These are phyloP conservation scores for Penicillium macrosclerotiorum DNA, from an alignment of 495 filamentous ascomycete species.

Conservation along the genomic window DNA sequence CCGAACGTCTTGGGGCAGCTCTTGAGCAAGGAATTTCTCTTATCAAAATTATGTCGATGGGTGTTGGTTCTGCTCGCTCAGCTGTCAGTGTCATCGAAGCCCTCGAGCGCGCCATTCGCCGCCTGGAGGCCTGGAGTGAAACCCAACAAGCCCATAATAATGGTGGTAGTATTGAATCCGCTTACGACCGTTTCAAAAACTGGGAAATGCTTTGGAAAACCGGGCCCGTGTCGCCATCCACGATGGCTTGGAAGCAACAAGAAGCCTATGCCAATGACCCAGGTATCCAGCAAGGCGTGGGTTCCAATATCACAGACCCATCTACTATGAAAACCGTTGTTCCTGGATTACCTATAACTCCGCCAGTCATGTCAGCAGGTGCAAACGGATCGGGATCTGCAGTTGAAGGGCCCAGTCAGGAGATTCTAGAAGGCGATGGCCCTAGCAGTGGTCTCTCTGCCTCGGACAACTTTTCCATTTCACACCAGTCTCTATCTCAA, in stretches of 20 bases:
- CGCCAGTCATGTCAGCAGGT: constrained; percentile 8
- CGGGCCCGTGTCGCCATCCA: constrained; percentile 41
- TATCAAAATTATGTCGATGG: constrained; percentile 54
- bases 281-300: constrained; percentile 13
- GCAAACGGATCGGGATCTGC: constrained; percentile 13
- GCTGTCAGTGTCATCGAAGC: constrained; percentile 53
- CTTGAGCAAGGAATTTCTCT: constrained; percentile 48
- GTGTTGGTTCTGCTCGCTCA: constrained; percentile 47
- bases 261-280: constrained; percentile 19
- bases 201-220: constrained; percentile 55
- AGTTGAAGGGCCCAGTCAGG: constrained; percentile 9
- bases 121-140: constrained; percentile 42
- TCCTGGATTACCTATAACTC: constrained; percentile 13
- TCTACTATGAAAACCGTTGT: constrained; percentile 10
- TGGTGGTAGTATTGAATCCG: constrained; percentile 36
- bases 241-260: constrained; percentile 20
- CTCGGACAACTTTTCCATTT: constrained; percentile 30
- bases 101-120: constrained; percentile 47
- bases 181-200: constrained; percentile 51
- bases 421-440: constrained; percentile 22
- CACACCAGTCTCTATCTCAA: constrained; percentile 32
- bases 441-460: constrained; percentile 21
- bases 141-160: constrained; percentile 31
- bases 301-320: constrained; percentile 10
- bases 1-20: constrained; percentile 44